Percentiles rank a stretch among this genome's conserved stretches.
phyloP scores from a whole-genome alignment of 805 yeast species.

The Lipomyces kockii region DNA sequence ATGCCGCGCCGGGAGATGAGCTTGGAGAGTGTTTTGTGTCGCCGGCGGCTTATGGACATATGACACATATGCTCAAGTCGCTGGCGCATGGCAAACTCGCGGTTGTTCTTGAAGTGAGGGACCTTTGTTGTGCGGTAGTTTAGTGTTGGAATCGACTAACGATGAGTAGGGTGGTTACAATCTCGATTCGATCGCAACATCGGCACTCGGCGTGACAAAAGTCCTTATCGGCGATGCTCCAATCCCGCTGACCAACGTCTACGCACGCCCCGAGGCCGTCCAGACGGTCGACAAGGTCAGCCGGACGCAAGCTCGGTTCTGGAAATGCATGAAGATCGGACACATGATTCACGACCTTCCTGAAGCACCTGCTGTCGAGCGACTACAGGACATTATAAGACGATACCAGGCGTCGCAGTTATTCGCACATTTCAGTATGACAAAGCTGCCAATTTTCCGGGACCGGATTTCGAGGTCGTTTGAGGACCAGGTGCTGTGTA shows the following conservation, averaged over 20 bases:
- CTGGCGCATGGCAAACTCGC: slow-evolving; percentile 87
- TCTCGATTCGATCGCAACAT: slow-evolving; percentile 83
- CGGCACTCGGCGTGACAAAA: slow-evolving; percentile 91
- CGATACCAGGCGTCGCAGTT: slow-evolving; percentile 63
- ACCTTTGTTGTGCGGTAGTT: neutral
- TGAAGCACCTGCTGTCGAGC: slow-evolving; percentile 32
- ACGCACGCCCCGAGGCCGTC: slow-evolving; percentile 77
- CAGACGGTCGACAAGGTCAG: slow-evolving; percentile 82
- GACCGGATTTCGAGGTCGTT: slow-evolving; percentile 54
- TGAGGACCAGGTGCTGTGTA: slow-evolving; percentile 71
- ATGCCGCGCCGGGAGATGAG: slow-evolving; percentile 98
- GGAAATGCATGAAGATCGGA: slow-evolving; percentile 84
- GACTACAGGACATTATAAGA: slow-evolving; percentile 74
- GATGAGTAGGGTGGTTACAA: slow-evolving; percentile 82
- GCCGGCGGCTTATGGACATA: slow-evolving; percentile 94
- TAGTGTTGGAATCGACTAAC: neutral
- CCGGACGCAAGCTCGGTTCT: slow-evolving; percentile 77
- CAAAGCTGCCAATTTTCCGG: slow-evolving; percentile 66
- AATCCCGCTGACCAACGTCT: slow-evolving; percentile 62
- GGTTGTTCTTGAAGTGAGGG: slow-evolving; percentile 68
- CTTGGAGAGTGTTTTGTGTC: slow-evolving; percentile 96
- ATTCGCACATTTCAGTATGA: slow-evolving; percentile 60
- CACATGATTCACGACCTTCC: slow-evolving; percentile 42
- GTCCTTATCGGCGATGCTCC: slow-evolving; percentile 96
- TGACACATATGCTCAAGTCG: slow-evolving; percentile 89